Evolutionary conservation across 345 rosid genomes (phyloP).

Genomic region (Clarkia xantiana): DNA sequence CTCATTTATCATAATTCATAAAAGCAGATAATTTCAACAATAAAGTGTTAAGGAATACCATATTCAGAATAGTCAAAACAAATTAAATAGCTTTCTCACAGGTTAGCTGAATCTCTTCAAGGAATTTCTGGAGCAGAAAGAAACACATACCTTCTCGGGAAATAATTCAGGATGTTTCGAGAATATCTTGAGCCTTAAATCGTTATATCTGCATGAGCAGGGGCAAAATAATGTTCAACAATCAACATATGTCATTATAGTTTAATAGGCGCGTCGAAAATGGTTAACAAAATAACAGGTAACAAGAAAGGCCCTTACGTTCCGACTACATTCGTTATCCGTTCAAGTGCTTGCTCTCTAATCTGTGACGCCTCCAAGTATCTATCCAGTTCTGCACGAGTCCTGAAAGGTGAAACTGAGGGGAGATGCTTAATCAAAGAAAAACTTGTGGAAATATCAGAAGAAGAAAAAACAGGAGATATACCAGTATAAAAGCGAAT

Average conservation of each 20-base stretch:
- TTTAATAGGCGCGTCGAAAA: too few species aligned
- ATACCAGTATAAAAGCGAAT: conserved; percentile 86
- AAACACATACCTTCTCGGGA: conserved; percentile 67
- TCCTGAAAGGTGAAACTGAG: conserved; percentile 67
- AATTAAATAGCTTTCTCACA: too few species aligned
- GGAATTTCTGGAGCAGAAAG: background rate
- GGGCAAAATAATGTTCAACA: conserved; percentile 1
- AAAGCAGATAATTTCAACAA: too few species aligned
- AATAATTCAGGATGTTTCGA: conserved; percentile 76
- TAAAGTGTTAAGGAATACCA: too few species aligned
- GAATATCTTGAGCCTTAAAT: conserved; percentile 65
- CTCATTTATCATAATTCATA: too few species aligned
- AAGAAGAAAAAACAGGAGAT: background rate
- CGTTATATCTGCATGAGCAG: conserved; percentile 45
- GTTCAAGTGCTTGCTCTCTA: conserved; percentile 80
- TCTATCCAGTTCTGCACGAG: conserved; percentile 82
- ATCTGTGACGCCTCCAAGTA: conserved; percentile 93
- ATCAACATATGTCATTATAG: background rate
- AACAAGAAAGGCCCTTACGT: conserved; percentile 33
- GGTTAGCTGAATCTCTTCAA: too few species aligned
- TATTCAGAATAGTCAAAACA: too few species aligned
- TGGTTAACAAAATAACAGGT: too few species aligned
- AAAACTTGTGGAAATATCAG: background rate
- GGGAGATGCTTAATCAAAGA: conserved; percentile 25
- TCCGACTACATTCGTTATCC: conserved; percentile 73